Base-by-base conservation (phyloP, 2,329 filamentous ascomycete species). In the Trichothecium sympodiale region DNA sequence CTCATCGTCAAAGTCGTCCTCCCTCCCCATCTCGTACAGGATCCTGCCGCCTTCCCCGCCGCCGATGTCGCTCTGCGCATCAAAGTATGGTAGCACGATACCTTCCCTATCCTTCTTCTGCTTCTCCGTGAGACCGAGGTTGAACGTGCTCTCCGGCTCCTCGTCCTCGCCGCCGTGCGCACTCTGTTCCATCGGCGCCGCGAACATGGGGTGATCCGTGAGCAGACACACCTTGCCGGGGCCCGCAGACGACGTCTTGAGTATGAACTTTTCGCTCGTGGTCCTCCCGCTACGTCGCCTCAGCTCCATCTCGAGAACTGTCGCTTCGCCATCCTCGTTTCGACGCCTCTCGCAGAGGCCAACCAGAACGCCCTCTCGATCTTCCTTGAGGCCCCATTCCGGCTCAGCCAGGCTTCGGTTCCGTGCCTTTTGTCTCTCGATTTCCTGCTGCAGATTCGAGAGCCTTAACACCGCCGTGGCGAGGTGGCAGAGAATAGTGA, bases 1-100 rank as follows among this genome's bases (percentile, higher is more conserved):
- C 52, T 94, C 87, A 40, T 94, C 88, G 47, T 94, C 88, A 61
- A 95, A 96, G 55, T 96, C 87, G 58, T 98, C 91, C 62, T 96
- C 91, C 43, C 78, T 74, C 2, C 88, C 89, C 83, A 96, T 94
- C 48, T 96, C 89, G 55, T 98, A 98, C 50, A 98, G 54, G 45
- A 98, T 98, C 41, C 89, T 72, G 0, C 91, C 91, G 4, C 91
- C 89, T 49, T 94, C 86, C 0, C 88, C 88, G 1, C 75, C 71
- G 1, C 78, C 80, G 35, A 77, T 71, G 33, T 80, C 81, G 36
- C 77, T 84, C 68, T 98, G 91, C 17, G 91, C 91, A 64, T 98
- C 91, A 59, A 93, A 95, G 56, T 98, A 96, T 13, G 91, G 91
- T 56, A 96, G 56, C 29, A 96, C 83, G 8, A 98, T 84, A 0